phyloP scores from a whole-genome alignment of 352 stramenopile genomes.

The Pythium folliculosum region DNA sequence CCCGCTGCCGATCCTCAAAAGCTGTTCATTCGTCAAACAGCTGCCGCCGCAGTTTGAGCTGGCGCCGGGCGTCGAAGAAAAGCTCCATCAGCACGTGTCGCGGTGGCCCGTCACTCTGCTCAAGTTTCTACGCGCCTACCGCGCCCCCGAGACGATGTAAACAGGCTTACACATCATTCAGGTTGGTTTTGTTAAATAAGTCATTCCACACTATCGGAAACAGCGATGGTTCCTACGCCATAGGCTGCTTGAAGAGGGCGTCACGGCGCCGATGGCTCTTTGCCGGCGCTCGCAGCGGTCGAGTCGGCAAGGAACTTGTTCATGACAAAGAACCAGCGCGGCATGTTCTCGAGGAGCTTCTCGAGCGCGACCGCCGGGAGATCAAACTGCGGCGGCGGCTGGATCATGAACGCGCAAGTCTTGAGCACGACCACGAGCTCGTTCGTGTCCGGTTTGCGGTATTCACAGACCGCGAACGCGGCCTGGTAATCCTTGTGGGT shows the following conservation, averaged over 20 bases:
- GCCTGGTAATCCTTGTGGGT: constrained; percentile 38
- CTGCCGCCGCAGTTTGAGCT: constrained; percentile 18
- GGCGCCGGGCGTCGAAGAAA: constrained; percentile 8
- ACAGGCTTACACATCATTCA: not conserved
- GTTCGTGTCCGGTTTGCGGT: not conserved
- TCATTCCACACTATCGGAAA: not conserved
- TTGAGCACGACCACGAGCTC: constrained; percentile 27
- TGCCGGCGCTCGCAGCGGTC: not conserved
- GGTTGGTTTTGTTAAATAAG: not conserved
- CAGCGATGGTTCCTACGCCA: not conserved
- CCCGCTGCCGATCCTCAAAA: constrained; percentile 11
- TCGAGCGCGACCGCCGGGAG: constrained; percentile 8
- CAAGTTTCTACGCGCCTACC: constrained; percentile 18
- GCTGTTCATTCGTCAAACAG: constrained; percentile 19
- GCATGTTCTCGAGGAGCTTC: constrained; percentile 21
- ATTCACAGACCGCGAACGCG: constrained; percentile 15
- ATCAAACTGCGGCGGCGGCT: constrained; percentile 18
- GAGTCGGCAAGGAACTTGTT: constrained; percentile 18
- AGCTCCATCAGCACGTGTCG: constrained; percentile 21
- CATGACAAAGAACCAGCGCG: constrained; percentile 14
- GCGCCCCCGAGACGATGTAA: not conserved
- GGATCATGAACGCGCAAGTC: constrained; percentile 15
- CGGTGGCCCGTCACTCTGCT: constrained; percentile 23
- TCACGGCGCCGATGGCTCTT: not conserved
- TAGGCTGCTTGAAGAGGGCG: not conserved